Evolutionary conservation across 257 asterid genomes (phyloP).

Genomic region (Solanum commersonii): DNA sequence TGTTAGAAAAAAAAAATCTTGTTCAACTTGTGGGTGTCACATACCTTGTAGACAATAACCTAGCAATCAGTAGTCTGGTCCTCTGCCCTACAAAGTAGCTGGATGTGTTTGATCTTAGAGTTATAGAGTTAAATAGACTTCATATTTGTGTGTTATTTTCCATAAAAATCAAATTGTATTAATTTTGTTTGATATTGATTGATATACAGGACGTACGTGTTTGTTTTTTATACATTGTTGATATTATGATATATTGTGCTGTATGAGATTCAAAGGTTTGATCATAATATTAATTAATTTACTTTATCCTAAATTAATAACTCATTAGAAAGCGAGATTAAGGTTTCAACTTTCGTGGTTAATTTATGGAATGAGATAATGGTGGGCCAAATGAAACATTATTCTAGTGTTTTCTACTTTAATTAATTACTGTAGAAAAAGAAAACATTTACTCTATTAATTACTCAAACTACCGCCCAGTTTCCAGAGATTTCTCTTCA

Average conservation of each 20-base stretch:
- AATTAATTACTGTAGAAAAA: background rate
- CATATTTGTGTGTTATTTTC: background rate
- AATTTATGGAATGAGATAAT: background rate
- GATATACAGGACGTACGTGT: background rate
- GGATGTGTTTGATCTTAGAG: background rate
- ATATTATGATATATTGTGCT: background rate
- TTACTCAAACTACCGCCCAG: background rate
- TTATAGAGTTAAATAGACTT: background rate
- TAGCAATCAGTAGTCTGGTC: background rate
- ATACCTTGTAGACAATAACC: background rate
- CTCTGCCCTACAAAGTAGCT: background rate
- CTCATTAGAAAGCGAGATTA: background rate
- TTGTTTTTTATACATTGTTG: too few relatives aligned
- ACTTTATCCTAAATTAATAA: background rate
- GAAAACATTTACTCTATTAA: background rate
- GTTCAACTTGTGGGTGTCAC: background rate
- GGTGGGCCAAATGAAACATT: background rate
- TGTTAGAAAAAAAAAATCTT: too few relatives aligned
- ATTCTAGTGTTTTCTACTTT: background rate
- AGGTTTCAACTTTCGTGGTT: background rate
- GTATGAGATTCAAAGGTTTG: background rate
- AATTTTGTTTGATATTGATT: background rate
- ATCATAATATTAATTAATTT: background rate
- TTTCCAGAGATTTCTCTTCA: background rate
- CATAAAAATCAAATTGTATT: background rate